These are phyloP conservation scores for Entamoeba dispar DNA, from an alignment of 208 protist genomes.

Conservation along the genomic window DNA sequence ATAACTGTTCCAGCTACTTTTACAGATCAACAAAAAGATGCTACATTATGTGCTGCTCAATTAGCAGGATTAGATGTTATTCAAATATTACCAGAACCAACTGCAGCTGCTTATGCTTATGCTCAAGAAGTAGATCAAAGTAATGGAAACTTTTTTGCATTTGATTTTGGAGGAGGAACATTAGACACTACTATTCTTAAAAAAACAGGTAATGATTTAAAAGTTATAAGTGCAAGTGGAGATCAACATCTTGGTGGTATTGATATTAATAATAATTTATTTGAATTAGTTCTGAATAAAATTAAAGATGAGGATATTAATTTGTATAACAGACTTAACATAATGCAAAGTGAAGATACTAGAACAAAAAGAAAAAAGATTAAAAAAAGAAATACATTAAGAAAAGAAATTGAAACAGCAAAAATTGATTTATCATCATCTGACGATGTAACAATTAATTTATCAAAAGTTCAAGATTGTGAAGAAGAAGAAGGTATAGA, in stretches of 20 bases:
- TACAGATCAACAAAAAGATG: conserved; percentile 18
- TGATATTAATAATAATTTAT: background rate
- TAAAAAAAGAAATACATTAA: background rate
- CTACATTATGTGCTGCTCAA: conserved; percentile 11
- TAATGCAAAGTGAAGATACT: background rate
- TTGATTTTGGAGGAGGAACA: conserved; percentile 82
- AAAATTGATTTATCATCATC: background rate
- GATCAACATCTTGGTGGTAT: conserved; percentile 5
- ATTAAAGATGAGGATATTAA: background rate
- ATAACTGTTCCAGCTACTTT: conserved; percentile 21
- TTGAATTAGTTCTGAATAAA: background rate
- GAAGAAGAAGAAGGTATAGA: background rate
- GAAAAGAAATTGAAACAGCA: background rate
- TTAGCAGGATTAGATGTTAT: conserved; percentile 22
- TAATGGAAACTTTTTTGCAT: background rate
- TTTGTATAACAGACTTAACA: background rate
- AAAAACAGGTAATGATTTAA: conserved; percentile 63
- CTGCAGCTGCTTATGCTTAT: conserved; percentile 24
- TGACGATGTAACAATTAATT: background rate
- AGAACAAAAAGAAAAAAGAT: background rate
- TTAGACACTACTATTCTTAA: conserved; percentile 90
- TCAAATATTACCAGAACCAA: conserved; percentile 22
- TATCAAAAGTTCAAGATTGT: too few relatives aligned
- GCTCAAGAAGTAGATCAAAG: background rate
- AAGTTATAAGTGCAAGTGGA: conserved; percentile 35